Evolutionary conservation across 2,329 filamentous ascomycete species (phyloP).

Genomic region (Pestalotiopsis sp.): DNA sequence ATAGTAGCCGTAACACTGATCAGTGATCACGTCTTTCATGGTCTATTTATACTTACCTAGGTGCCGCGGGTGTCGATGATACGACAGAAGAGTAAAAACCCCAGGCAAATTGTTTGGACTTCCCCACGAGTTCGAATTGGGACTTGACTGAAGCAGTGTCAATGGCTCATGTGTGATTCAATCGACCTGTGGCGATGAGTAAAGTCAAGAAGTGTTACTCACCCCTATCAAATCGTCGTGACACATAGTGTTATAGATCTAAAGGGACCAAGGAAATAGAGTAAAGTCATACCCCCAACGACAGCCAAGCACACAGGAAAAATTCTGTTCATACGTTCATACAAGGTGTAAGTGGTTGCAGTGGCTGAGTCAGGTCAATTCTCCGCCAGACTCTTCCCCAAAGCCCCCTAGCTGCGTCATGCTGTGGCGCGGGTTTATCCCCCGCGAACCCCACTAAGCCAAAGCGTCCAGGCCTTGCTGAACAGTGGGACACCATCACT

Average conservation of each 20-base stretch:
- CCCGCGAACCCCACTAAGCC: slow-evolving; percentile 9
- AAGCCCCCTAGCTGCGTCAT: slow-evolving; percentile 13
- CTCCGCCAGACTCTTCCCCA: no score
- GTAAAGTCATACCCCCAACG: background rate
- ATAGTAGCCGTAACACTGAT: background rate
- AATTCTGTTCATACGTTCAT: background rate
- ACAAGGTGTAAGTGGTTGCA: background rate
- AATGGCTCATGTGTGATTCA: no score
- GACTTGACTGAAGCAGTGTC: no score
- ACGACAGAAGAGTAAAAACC: no score
- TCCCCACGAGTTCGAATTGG: no score
- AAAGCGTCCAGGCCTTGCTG: background rate
- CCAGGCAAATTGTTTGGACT: no score
- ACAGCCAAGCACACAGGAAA: background rate
- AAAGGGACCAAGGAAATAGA: background rate
- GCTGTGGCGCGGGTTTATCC: slow-evolving; percentile 3
- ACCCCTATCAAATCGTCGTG: no score
- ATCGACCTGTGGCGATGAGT: no score
- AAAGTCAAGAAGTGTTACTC: no score
- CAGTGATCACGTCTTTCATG: background rate
- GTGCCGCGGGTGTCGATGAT: no score
- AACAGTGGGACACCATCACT: background rate
- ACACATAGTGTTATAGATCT: background rate
- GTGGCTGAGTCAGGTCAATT: background rate
- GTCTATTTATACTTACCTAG: background rate